phyloP scores from a whole-genome alignment of 139 green algal species.

The Medakamo hakoo region DNA sequence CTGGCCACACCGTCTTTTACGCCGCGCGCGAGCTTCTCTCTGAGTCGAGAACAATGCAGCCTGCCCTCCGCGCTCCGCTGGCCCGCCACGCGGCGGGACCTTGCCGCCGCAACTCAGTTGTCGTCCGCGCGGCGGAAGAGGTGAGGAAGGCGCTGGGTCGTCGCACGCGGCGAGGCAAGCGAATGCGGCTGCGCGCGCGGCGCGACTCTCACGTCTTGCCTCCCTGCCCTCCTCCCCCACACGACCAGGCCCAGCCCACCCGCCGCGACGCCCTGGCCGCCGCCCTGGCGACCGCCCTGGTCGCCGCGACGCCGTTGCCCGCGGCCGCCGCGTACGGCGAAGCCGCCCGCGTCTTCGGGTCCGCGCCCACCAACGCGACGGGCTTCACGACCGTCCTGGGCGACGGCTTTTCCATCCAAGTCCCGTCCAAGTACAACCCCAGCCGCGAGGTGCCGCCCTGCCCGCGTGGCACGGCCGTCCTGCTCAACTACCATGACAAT shows the following conservation, averaged over 20 bases:
- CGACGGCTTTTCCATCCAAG: conserved; percentile 74
- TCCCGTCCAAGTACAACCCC: conserved; percentile 94
- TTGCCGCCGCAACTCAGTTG: too few species aligned
- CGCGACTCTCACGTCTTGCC: too few species aligned
- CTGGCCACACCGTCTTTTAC: too few species aligned
- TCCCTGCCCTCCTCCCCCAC: too few species aligned
- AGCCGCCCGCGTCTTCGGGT: conserved; percentile 72
- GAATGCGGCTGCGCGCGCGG: too few species aligned
- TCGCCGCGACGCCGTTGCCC: conserved; percentile 8
- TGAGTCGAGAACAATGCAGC: too few species aligned
- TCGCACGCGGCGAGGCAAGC: too few species aligned
- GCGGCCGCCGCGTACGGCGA: conserved; percentile 73
- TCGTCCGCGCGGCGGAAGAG: too few species aligned
- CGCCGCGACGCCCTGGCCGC: conserved; percentile 10
- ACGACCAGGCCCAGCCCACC: neutral
- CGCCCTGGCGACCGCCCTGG: conserved; percentile 24
- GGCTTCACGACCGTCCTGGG: conserved; percentile 80
- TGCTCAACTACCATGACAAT: conserved; percentile 90
- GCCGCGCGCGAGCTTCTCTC: too few species aligned
- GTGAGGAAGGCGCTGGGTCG: too few species aligned
- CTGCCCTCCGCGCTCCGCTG: too few species aligned
- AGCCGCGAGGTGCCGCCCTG: conserved; percentile 84
- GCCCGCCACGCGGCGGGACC: too few species aligned
- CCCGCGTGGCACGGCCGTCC: conserved; percentile 40
- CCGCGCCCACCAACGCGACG: conserved; percentile 60